Conservation (phyloP, 169 alveolate genomes). For the Plasmodium relictum region DNA sequence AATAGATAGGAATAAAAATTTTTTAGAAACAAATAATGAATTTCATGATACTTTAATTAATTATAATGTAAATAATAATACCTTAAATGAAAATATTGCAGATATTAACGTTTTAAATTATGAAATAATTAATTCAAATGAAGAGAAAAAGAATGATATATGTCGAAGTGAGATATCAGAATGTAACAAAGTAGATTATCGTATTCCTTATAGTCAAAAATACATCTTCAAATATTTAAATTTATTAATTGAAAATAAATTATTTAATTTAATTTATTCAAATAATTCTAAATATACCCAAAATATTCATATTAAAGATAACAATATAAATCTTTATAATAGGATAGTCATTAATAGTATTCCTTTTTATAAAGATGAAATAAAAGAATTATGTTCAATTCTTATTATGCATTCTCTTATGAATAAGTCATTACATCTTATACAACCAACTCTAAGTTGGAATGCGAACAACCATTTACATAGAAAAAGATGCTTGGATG, state of each 20-base stretch:
- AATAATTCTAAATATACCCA: constrained; percentile 11
- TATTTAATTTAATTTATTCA: constrained; percentile 16
- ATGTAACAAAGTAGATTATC: not conserved
- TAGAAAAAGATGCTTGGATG: not conserved
- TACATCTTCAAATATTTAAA: not conserved
- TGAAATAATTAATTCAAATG: constrained; percentile 4
- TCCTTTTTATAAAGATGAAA: constrained; percentile 35
- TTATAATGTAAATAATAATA: constrained; percentile 9
- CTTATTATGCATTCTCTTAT: constrained; percentile 8
- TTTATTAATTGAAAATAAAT: constrained; percentile 7
- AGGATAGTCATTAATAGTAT: constrained; percentile 13
- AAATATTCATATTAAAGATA: not conserved
- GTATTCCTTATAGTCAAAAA: not conserved
- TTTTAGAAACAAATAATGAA: not conserved
- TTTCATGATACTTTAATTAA: constrained; percentile 73
- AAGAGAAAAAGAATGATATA: not conserved
- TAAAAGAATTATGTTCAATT: constrained; percentile 19
- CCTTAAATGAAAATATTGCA: not conserved
- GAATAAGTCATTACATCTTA: not conserved
- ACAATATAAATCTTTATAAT: not conserved
- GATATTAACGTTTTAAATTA: not conserved
- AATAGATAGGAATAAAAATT: not conserved
- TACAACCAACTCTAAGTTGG: constrained; percentile 29
- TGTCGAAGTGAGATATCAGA: not conserved
- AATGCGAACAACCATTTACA: not conserved